Evolutionary conservation across 2,329 filamentous ascomycete species (phyloP), one percentile per base, ranked within the genome.

Genomic region (Dothideomycetidae sp.): DNA sequence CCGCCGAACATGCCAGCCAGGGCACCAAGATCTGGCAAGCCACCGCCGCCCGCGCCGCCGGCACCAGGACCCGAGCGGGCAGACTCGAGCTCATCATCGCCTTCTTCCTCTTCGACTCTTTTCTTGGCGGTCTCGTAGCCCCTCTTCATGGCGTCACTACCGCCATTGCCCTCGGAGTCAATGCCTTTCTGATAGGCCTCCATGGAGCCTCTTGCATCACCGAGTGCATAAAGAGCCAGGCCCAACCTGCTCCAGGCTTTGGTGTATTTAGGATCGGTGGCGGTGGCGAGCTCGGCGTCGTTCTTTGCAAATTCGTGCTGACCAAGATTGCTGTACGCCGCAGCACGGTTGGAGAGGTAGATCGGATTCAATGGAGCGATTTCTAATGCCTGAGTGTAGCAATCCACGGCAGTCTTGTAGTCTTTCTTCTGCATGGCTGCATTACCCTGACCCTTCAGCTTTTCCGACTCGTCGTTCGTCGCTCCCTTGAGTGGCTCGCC

Each of bases 231-330:
- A 44, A 80, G 75, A 30, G 90, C 90, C 28, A 96, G 76, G 13
- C 90, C 90, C 13, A 98, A 71, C 44, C 90, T 75, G 49, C 81
- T 90, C 90, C 90, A 98, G 11, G 85, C 90, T 66, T 98, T 96
- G 48, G 86, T 93, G 68, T 96, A 98, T 57, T 75, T 77, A 10
- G 90, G 84, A 59, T 98, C 90, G 38, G 85, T 72, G 40, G 75
- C 73, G 39, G 90, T 82, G 39, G 90, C 90, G 46, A 90, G 73
- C 64, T 96, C 88, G 32, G 90, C 90, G 58, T 98, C 90, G 44
- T 78, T 69, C 50, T 75, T 77, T 10, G 90, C 90, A 44, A 81
- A 77, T 44, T 79, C 75, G 64, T 96, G 86, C 61, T 93, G 78
- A 50, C 77, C 74, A 44, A 75, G 75, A 14, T 84, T 88, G 17